Conservation (phyloP, 305 asterid species). For the Ilex paraguariensis region DNA sequence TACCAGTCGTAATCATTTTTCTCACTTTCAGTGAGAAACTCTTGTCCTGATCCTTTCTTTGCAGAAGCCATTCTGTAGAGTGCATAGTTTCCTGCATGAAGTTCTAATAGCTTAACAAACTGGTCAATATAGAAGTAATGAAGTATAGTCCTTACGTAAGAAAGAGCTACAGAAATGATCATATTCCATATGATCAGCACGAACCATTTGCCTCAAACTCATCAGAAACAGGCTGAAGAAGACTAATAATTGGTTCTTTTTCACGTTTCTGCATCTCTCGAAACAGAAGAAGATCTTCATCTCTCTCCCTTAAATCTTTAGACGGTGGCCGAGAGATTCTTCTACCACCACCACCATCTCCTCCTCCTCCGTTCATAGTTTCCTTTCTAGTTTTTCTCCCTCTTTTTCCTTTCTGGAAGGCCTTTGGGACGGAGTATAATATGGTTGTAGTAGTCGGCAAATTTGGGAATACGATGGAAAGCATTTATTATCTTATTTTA, state of each 20-base stretch:
- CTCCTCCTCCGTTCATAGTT: not conserved
- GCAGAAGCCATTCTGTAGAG: conserved; percentile 45
- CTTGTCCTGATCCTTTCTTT: conserved; percentile 34
- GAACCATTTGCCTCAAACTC: conserved; percentile 59
- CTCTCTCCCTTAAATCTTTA: conserved; percentile 30
- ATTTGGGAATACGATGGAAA: no score
- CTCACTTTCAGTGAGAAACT: conserved; percentile 34
- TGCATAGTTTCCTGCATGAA: conserved; percentile 43
- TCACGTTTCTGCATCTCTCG: conserved; percentile 55
- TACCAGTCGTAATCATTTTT: conserved; percentile 81
- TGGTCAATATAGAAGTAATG: no score
- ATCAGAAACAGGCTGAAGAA: conserved; percentile 56
- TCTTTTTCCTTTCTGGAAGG: no score
- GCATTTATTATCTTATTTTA: no score
- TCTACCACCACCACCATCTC: not conserved
- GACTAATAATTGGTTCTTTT: conserved; percentile 38
- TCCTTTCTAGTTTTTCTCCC: no score
- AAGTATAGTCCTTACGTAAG: no score
- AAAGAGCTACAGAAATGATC: no score
- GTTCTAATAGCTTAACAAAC: conserved; percentile 8
- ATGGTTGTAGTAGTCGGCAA: no score
- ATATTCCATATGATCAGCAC: no score
- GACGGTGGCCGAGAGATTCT: not conserved
- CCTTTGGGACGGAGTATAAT: no score
- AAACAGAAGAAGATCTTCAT: conserved; percentile 65